Base-by-base conservation (phyloP, 179 eudicot species). In the Nepenthes alata region DNA sequence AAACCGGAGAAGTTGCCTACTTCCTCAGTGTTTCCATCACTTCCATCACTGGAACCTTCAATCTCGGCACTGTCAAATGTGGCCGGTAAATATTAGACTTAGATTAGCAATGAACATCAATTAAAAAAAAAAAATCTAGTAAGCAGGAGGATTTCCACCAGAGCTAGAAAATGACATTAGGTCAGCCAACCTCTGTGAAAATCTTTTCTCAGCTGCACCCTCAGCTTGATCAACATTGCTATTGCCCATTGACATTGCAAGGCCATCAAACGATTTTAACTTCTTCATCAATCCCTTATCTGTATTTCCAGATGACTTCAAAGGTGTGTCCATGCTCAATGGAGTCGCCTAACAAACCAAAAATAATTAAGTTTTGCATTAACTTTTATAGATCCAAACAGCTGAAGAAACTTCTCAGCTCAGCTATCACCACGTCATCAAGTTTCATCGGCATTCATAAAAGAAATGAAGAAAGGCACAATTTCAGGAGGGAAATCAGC, bases 221-320 rank as follows among this genome's bases (percentile, higher is more conserved):
- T 78, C 95, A 51, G 72, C 74, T 67, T 81, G 81, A 47, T 78
- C 82, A 50, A 72, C 67, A 48, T 72, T 81, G 56, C 75, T 82
- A 72, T 83, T 86, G 68, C 96, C 96, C 49, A 89, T 80, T 37
- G 98, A 89, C 86, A 89, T 93, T 35, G 90, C 86, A 59, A 93
- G 88, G 60, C 93, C 98, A 63, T 89, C 87, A 76, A 80, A 83
- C 64, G 85, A 86, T 80, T 89, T 93, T 66, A 85, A 61, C 73
- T 86, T 89, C 63, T 85, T 89, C 69, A 77, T 65, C 54, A 85
- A 74, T 66, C 87, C 78, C 72, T 72, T 81, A 61, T 89, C 90
- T 0, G 77, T 68, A 67, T 78, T 80, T 65, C 74, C 85, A 15
- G 93, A 64, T 68, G 96, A 78, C 82, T 93, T 93, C 39, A 71